Evolutionary conservation across 805 yeast species (phyloP), one percentile per base, ranked within the genome.

Genomic region (Barnettozyma siamensis): DNA sequence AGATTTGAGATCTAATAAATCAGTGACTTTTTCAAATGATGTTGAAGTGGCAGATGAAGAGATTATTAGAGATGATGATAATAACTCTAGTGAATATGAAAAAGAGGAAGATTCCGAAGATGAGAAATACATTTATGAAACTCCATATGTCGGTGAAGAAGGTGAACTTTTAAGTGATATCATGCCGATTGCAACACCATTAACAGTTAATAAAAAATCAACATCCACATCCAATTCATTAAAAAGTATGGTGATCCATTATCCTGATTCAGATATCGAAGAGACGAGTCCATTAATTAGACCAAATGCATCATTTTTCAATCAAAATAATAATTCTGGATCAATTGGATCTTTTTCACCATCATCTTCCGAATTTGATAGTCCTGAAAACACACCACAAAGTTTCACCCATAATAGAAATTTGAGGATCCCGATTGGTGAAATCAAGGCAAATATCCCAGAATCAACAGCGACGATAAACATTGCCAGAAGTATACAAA

Each of bases 301-400:
- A 24, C 54, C 61, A 42, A 32, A 58, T 55, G 57, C 61, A 42
- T 26, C 13, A 17, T 44, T 64, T 59, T 31, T 53, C 45, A 21
- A 42, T 12, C 58, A 55, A 30, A 58, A 62, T 3, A 63, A 63
- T 32, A 57, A 57, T 8, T 51, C 58, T 2, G 66, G 67, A 13
- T 66, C 72, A 2, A 68, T 70, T 31, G 75, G 75, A 1, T 71
- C 70, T 12, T 70, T 63, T 50, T 68, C 73, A 3, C 74, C 75
- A 16, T 65, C 70, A 7, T 66, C 72, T 2, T 66, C 72, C 1
- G 73, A 69, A 38, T 59, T 67, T 42, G 72, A 66, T 28, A 64
- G 70, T 7, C 71, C 71, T 8, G 62, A 58, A 27, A 34, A 45
- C 26, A 50, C 52, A 16, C 55, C 55, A 6, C 48, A 52, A 12